These are phyloP conservation scores for Penicillium sp. DNA, from an alignment of 2,329 filamentous ascomycete species.

Conservation along the genomic window DNA sequence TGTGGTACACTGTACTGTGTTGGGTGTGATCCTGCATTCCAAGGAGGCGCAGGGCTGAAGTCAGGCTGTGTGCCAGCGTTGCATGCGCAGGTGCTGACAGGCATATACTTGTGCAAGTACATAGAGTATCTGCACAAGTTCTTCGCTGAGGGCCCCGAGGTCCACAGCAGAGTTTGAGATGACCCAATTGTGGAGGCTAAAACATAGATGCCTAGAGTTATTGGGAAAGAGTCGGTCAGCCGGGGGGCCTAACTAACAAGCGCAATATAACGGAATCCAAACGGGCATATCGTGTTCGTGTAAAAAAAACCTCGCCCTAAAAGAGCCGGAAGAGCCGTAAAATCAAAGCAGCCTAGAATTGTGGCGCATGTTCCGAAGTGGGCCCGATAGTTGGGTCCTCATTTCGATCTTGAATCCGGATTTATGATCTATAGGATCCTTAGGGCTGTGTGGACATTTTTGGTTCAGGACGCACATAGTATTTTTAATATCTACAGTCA, in stretches of 20 bases:
- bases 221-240: conserved; percentile 23
- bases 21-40: background rate
- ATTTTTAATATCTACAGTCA: too few species aligned
- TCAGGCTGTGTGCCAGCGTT: background rate
- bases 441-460: too few species aligned
- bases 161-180: too few species aligned
- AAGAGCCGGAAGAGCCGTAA: background rate
- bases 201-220: conserved; percentile 26
- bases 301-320: background rate
- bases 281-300: background rate
- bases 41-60: background rate
- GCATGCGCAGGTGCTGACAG: background rate
- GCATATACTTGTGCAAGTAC: background rate
- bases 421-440: too few species aligned
- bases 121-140: too few species aligned
- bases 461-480: too few species aligned
- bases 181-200: background rate
- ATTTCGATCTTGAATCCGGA: background rate
- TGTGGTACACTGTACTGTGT: background rate
- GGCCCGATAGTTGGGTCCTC: conserved; percentile 12
- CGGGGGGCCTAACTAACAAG: too few species aligned
- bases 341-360: background rate
- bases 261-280: background rate
- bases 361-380: background rate
- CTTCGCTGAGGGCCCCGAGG: too few species aligned